Evolutionary conservation across 2,329 filamentous ascomycete genomes (phyloP).

Genomic region (Huntiella moniliformis): DNA sequence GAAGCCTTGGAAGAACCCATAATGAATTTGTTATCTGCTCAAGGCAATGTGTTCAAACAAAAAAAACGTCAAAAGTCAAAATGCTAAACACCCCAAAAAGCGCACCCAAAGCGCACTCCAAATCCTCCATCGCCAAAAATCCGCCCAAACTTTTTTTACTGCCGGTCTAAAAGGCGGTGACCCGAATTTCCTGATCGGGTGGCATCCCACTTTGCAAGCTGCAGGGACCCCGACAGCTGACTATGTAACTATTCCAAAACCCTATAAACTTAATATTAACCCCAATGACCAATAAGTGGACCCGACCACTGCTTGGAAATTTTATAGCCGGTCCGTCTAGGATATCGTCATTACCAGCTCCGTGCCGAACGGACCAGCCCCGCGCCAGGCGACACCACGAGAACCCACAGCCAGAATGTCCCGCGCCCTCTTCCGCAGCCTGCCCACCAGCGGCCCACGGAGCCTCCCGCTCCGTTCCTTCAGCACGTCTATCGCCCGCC

Average conservation of each 20-base stretch:
- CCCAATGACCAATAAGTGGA: too few species aligned
- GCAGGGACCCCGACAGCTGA: too few species aligned
- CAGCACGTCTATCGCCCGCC: conserved; percentile 18
- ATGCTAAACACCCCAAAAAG: not conserved
- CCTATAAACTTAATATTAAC: too few species aligned
- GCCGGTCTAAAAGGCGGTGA: too few species aligned
- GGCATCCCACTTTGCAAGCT: too few species aligned
- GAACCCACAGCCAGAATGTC: conserved; percentile 28
- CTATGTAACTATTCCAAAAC: too few species aligned
- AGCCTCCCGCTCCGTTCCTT: conserved; percentile 22
- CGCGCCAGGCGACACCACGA: not conserved
- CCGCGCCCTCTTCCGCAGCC: conserved; percentile 31
- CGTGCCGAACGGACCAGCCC: not conserved
- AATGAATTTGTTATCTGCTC: not conserved
- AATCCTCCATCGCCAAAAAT: not conserved
- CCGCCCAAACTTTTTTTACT: not conserved
- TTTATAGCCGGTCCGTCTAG: not conserved
- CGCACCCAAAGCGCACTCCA: not conserved
- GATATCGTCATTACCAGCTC: not conserved
- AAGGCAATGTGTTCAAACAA: not conserved
- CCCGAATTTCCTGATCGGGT: too few species aligned
- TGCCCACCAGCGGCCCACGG: conserved; percentile 1
- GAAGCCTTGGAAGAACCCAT: conserved; percentile 9
- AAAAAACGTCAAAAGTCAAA: too few species aligned
- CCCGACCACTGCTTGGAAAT: too few species aligned